Conservation (phyloP, 2,329 filamentous ascomycete species). For the Colletotrichum simmondsii region DNA sequence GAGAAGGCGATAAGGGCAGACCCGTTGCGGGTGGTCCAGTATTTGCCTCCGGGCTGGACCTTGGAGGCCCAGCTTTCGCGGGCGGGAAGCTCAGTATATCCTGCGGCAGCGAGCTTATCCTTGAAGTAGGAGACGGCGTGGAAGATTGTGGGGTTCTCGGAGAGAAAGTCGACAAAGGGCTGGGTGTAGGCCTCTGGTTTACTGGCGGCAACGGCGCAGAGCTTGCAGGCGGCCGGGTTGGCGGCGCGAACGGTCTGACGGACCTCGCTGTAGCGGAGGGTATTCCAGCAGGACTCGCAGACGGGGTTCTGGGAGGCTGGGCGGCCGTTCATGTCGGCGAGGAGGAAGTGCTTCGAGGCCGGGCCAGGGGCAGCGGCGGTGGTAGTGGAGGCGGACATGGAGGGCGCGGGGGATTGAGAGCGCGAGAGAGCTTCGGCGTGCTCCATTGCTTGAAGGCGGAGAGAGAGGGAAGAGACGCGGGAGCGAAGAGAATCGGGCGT, state of each 20-base stretch:
- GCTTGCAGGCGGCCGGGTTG: slow-evolving; percentile 43
- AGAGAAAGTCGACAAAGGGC: slow-evolving; percentile 89
- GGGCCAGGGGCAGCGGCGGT: neutral
- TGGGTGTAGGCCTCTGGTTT: slow-evolving; percentile 77
- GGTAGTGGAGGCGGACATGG: slow-evolving; percentile 38
- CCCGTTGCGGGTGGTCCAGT: slow-evolving; percentile 87
- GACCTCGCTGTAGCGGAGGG: slow-evolving; percentile 33
- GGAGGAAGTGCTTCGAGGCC: slow-evolving; percentile 56
- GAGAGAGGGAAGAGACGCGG: slow-evolving; percentile 56
- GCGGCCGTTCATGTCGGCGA: slow-evolving; percentile 53
- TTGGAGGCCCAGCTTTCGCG: slow-evolving; percentile 81
- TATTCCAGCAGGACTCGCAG: slow-evolving; percentile 35
- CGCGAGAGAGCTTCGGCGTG: slow-evolving; percentile 30
- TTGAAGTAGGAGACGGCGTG: slow-evolving; percentile 87
- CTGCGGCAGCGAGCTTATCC: slow-evolving; percentile 74
- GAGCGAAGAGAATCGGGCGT: slow-evolving; percentile 56
- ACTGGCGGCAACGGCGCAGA: slow-evolving; percentile 51
- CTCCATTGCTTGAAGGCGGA: slow-evolving; percentile 52
- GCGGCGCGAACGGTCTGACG: slow-evolving; percentile 23
- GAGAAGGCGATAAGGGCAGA: slow-evolving; percentile 87
- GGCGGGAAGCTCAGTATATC: slow-evolving; percentile 82
- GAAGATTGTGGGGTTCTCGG: slow-evolving; percentile 91
- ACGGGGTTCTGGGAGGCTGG: slow-evolving; percentile 43
- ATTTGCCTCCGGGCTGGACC: slow-evolving; percentile 84
- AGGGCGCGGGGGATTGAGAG: slow-evolving; percentile 39